phyloP scores from a whole-genome alignment of 2,329 filamentous ascomycete species.

The Monosporascus sp. region DNA sequence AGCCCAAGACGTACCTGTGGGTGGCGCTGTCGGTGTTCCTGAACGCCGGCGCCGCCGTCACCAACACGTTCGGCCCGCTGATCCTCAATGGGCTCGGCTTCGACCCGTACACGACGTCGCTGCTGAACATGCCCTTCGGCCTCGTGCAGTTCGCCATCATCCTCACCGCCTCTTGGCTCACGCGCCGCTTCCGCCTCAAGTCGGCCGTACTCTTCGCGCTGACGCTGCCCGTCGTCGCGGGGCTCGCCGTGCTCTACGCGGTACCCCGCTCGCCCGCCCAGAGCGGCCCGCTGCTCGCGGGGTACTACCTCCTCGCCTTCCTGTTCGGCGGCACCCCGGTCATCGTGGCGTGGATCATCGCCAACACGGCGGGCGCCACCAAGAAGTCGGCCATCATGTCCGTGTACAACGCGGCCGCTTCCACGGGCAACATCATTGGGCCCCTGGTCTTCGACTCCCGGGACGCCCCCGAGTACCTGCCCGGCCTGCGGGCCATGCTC shows the following conservation, averaged over 20 bases:
- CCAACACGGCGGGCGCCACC: constrained; percentile 62
- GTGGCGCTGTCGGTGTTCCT: constrained; percentile 55
- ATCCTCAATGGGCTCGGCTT: constrained; percentile 58
- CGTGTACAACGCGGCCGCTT: constrained; percentile 57
- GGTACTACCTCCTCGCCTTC: constrained; percentile 63
- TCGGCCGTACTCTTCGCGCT: constrained; percentile 47
- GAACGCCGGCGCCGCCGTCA: constrained; percentile 59
- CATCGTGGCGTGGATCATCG: constrained; percentile 63
- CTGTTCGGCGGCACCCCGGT: constrained; percentile 62
- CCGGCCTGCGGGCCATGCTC: constrained; percentile 51
- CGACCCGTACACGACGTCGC: constrained; percentile 49
- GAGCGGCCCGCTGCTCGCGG: constrained; percentile 47
- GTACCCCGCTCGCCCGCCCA: constrained; percentile 38
- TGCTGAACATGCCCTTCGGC: constrained; percentile 65
- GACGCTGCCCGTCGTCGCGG: constrained; percentile 55
- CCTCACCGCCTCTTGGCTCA: constrained; percentile 50
- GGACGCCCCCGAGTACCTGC: constrained; percentile 54
- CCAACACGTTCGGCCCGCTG: constrained; percentile 59
- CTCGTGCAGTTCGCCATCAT: constrained; percentile 55
- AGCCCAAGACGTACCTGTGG: constrained; percentile 54
- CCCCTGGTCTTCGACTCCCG: constrained; percentile 55
- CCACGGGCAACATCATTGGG: constrained; percentile 62
- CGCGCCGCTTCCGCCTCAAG: constrained; percentile 53
- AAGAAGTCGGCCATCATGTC: constrained; percentile 63
- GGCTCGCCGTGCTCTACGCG: constrained; percentile 52